A percentile compares a stretch with the other conserved stretches of the same genome.
These are phyloP conservation scores for Claviceps fusiformis DNA, from an alignment of 2,329 filamentous ascomycete genomes.

Conservation along the genomic window DNA sequence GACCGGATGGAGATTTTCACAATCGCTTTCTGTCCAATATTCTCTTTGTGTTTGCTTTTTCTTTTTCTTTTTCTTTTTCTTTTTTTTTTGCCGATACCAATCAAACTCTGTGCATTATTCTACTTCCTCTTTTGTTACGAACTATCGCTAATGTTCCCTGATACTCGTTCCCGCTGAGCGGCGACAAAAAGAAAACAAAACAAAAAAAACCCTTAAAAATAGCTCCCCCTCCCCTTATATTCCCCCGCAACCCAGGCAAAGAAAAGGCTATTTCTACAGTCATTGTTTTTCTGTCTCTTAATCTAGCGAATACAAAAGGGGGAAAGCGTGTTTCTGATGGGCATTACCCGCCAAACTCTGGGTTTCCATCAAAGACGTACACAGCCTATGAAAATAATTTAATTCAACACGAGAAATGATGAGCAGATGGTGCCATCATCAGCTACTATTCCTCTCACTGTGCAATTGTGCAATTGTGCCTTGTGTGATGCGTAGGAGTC, in stretches of 20 bases:
- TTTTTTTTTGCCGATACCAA: slow-evolving; percentile 12
- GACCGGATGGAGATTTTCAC: slow-evolving; percentile 6
- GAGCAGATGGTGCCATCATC: not conserved
- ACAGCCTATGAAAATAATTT: not conserved
- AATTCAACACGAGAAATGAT: not conserved
- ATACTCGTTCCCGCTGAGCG: not conserved
- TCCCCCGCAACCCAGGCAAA: too few species aligned
- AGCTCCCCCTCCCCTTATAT: too few species aligned
- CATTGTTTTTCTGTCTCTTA: not conserved
- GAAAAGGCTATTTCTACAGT: not conserved
- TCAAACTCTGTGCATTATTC: slow-evolving; percentile 6
- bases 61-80: not conserved
- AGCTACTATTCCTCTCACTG: not conserved
- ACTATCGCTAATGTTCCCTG: slow-evolving; percentile 2
- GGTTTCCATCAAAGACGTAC: not conserved
- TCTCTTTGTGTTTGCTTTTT: too few species aligned
- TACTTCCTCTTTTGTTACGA: not conserved
- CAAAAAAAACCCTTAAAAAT: not conserved
- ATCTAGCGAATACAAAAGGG: not conserved
- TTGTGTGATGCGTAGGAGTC: not conserved
- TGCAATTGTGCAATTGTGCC: not conserved
- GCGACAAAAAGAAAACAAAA: not conserved
- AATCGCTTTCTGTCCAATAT: slow-evolving; percentile 8
- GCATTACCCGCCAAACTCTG: too few species aligned
- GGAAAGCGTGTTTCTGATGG: slow-evolving; percentile 2